These are phyloP conservation scores for Acanthamoeba divionensis DNA, from an alignment of 208 protist genomes.

Conservation along the genomic window DNA sequence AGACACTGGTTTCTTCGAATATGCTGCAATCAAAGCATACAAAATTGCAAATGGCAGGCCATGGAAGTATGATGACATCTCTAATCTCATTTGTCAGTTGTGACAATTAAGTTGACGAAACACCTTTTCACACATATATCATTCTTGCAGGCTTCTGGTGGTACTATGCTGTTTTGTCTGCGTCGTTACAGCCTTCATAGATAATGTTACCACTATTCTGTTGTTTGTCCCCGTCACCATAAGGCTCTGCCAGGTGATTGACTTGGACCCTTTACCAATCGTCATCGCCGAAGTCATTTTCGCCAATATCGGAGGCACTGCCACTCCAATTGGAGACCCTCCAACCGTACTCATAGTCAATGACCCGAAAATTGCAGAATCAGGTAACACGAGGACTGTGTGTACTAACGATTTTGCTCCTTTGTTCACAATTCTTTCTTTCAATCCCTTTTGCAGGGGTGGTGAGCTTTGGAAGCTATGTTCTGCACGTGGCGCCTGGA, in stretches of 20 bases:
- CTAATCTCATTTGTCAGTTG: neutral
- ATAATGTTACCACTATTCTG: slow-evolving; percentile 82
- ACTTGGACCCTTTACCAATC: slow-evolving; percentile 73
- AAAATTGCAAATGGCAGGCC: slow-evolving; percentile 61
- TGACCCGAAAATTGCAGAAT: neutral
- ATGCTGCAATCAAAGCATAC: slow-evolving; percentile 62
- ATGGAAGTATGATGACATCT: slow-evolving; percentile 14
- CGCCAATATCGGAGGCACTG: slow-evolving; percentile 72
- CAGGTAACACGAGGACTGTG: neutral
- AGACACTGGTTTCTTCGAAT: slow-evolving; percentile 77
- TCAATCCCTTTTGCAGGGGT: neutral
- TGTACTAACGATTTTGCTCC: neutral
- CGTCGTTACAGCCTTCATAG: slow-evolving; percentile 77
- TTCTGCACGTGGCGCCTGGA: slow-evolving; percentile 5
- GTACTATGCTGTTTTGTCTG: slow-evolving; percentile 47
- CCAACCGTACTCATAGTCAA: slow-evolving; percentile 78
- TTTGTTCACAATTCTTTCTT: neutral
- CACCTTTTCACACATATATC: neutral
- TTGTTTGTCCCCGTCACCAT: slow-evolving; percentile 77
- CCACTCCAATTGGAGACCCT: slow-evolving; percentile 74
- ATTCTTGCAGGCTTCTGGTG: slow-evolving; percentile 61
- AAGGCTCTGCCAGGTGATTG: slow-evolving; percentile 66
- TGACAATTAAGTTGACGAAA: neutral
- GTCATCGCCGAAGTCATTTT: slow-evolving; percentile 71
- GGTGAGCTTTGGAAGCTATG: neutral